These are phyloP conservation scores for Penicillium psychrofluorescens DNA, from an alignment of 495 filamentous ascomycete genomes.

Conservation along the genomic window DNA sequence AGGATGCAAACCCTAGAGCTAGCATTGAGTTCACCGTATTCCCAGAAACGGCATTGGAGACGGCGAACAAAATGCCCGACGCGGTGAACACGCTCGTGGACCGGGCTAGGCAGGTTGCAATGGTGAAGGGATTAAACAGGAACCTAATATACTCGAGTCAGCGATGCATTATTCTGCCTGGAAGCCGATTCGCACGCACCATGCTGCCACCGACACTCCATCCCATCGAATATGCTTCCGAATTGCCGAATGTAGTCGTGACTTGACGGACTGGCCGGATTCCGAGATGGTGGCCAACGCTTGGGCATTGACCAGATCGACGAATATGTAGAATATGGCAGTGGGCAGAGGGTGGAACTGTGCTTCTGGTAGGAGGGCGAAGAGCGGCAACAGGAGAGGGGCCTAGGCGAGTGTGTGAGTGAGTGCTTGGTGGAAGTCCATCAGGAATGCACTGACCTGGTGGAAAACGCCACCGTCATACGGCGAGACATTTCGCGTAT, in stretches of 20 bases:
- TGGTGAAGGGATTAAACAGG: constrained; percentile 91
- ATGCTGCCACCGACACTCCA: constrained; percentile 68
- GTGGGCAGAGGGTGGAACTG: constrained; percentile 60
- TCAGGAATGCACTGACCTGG: constrained; percentile 48
- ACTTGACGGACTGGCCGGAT: constrained; percentile 66
- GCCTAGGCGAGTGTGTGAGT: constrained; percentile 43
- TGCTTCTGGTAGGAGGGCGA: constrained; percentile 73
- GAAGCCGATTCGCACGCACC: constrained; percentile 37
- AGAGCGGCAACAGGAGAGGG: constrained; percentile 82
- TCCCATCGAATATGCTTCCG: constrained; percentile 74
- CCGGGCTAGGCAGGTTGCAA: constrained; percentile 86
- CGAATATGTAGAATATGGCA: constrained; percentile 68
- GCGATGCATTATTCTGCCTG: too few species aligned
- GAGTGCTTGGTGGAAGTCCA: neutral
- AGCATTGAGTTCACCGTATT: constrained; percentile 72
- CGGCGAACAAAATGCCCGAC: constrained; percentile 75
- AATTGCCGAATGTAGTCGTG: constrained; percentile 67
- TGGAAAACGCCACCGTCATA: constrained; percentile 98
- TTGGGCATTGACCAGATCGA: constrained; percentile 78
- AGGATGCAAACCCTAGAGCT: constrained; percentile 77
- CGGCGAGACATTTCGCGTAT: constrained; percentile 91
- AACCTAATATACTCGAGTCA: constrained; percentile 43
- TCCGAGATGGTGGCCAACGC: constrained; percentile 79
- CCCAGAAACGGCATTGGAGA: constrained; percentile 74
- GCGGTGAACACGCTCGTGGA: constrained; percentile 89